These are phyloP conservation scores for Elongisporangium undulatum DNA, from an alignment of 352 stramenopile genomes.

Conservation along the genomic window DNA sequence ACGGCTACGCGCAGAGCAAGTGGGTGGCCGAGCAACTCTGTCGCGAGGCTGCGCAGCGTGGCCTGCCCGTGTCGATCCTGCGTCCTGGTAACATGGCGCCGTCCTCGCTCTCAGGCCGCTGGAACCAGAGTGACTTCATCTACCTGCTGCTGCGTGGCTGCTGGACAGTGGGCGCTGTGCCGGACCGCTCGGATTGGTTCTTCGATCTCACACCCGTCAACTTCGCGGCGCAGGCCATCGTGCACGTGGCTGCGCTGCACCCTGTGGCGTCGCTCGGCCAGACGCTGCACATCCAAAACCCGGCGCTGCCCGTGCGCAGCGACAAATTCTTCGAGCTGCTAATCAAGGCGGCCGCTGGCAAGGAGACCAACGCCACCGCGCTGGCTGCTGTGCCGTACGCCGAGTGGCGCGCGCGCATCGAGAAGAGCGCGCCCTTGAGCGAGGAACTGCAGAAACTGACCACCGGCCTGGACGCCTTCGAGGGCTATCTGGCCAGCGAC, in stretches of 20 bases:
- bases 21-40: constrained; percentile 91
- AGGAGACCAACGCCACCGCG: constrained; percentile 13
- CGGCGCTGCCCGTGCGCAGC: constrained; percentile 28
- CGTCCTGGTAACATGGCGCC: constrained; percentile 89
- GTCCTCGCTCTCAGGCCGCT: constrained; percentile 49
- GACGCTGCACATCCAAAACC: constrained; percentile 77
- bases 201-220: constrained; percentile 93
- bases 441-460: constrained; percentile 54
- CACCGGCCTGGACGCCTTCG: constrained; percentile 56
- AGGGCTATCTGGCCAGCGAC: constrained; percentile 56
- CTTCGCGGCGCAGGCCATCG: constrained; percentile 84
- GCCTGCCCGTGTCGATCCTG: constrained; percentile 84
- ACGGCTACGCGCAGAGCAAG: constrained; percentile 89
- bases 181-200: constrained; percentile 60
- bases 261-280: constrained; percentile 51
- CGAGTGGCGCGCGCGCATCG: constrained; percentile 32
- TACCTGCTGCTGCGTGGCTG: constrained; percentile 86
- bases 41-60: constrained; percentile 64
- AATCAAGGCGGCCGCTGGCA: constrained; percentile 3
- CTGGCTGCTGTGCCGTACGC: constrained; percentile 26
- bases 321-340: constrained; percentile 50
- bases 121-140: constrained; percentile 90
- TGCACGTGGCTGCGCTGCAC: constrained; percentile 64
- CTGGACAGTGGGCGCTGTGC: constrained; percentile 49
- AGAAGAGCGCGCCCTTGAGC: constrained; percentile 11